Percentiles rank a stretch among this genome's conserved stretches.
phyloP scores from a whole-genome alignment of 1,139 yeast species.

The Petasospora rhodanensis region DNA sequence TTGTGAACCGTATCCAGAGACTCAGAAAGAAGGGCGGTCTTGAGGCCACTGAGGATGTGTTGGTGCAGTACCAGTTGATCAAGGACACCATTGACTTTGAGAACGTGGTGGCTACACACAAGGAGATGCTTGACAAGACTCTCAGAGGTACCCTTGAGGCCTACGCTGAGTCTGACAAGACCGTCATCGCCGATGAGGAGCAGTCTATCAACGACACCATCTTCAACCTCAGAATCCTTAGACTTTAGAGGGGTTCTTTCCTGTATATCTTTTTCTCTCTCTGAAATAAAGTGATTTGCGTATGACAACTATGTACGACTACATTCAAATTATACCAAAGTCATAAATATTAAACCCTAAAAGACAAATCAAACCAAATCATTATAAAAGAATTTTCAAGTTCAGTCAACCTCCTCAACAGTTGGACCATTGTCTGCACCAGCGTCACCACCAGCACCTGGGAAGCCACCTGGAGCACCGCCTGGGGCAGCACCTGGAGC shows the following conservation, averaged over 20 bases:
- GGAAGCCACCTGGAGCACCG: conserved; percentile 39
- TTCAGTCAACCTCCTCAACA: conserved; percentile 67
- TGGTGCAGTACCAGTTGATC: conserved; percentile 70
- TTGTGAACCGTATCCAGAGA: conserved; percentile 95
- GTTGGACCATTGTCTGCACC: conserved; percentile 57
- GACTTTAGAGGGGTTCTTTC: conserved; percentile 44
- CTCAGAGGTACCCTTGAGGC: conserved; percentile 59
- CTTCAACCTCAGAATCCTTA: conserved; percentile 76
- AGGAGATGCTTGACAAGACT: conserved; percentile 68
- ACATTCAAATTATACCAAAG: no score
- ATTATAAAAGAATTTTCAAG: no score
- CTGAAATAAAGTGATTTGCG: no score
- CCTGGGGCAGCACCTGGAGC: conserved; percentile 53
- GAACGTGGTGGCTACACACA: conserved; percentile 58
- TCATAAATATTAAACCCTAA: no score
- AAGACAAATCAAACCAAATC: no score
- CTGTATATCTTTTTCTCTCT: no score
- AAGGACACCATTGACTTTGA: conserved; percentile 71
- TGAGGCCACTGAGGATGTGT: conserved; percentile 91
- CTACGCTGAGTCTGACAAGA: conserved; percentile 35
- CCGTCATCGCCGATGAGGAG: conserved; percentile 85
- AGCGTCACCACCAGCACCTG: conserved; percentile 39
- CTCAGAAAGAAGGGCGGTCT: conserved; percentile 95
- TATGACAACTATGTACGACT: no score
- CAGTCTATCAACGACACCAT: conserved; percentile 83